Evolutionary conservation across 768 basidiomycete genomes (phyloP), one percentile per base, ranked within the genome.

Genomic region (Phaeotremella skinneri): DNA sequence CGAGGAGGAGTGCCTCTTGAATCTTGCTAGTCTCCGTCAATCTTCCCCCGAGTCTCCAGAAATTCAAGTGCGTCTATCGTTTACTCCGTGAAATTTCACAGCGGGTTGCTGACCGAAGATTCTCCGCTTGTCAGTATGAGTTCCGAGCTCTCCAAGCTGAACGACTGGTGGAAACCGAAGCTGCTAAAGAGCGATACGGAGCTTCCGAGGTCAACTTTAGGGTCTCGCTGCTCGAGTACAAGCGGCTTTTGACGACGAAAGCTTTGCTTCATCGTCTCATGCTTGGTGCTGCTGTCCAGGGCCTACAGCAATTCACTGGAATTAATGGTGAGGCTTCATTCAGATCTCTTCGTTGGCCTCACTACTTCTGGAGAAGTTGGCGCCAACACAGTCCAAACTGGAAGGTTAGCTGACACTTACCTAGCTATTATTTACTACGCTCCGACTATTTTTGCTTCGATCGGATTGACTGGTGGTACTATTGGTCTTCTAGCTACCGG

Each of bases 221-320:
- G 70, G 83, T 88, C 49, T 85, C 84, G 1, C 62, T 85, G 14
- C 77, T 80, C 56, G 82, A 81, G 49, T 90, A 89, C 71, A 64
- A 82, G 54, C 85, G 87, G 70, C 78, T 90, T 27, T 61, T 89
- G 20, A 79, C 77, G 31, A 73, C 69, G 29, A 64, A 63, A 57
- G 58, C 82, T 48, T 77, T 89, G 26, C 75, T 88, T 47, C 83
- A 82, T 68, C 82, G 88, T 31, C 82, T 76, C 30, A 64, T 70
- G 62, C 59, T 87, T 6, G 81, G 81, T 26, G 81, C 87, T 47
- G 85, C 85, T 25, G 82, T 84, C 79, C 41, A 90, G 86, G 87
- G 86, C 85, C 79, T 89, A 80, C 88, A 89, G 71, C 87, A 89
- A 76, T 89, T 87, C 87, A 88, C 87, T 29, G 88, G 87, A 61